These are phyloP conservation scores for Aureobasidium sp. DNA, from an alignment of 2,329 filamentous ascomycete species.

Conservation along the genomic window DNA sequence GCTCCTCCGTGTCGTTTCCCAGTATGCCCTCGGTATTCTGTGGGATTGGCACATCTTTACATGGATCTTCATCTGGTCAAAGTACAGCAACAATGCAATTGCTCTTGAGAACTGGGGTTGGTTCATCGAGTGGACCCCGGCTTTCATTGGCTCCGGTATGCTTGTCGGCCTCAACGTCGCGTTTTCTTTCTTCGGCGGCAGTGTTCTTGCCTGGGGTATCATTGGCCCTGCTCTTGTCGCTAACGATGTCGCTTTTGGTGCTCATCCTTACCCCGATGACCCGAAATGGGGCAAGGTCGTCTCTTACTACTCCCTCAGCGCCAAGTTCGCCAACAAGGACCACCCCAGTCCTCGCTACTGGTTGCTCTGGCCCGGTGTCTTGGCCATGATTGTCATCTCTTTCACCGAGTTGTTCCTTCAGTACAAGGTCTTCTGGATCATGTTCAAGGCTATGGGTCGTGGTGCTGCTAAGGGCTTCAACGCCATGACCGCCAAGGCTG, in stretches of 20 bases:
- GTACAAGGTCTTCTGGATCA: slow-evolving; percentile 40
- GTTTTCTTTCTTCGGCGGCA: slow-evolving; percentile 51
- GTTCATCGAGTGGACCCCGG: slow-evolving; percentile 53
- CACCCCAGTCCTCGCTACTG: slow-evolving; percentile 45
- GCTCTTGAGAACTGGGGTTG: slow-evolving; percentile 55
- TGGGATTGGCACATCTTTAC: slow-evolving; percentile 37
- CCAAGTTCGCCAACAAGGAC: slow-evolving; percentile 33
- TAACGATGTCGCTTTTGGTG: slow-evolving; percentile 36
- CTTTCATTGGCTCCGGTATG: slow-evolving; percentile 54
- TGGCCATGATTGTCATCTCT: slow-evolving; percentile 45
- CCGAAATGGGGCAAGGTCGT: slow-evolving; percentile 40
- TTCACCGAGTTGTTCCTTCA: slow-evolving; percentile 37
- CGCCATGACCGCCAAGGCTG: slow-evolving; percentile 17
- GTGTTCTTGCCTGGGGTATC: slow-evolving; percentile 49
- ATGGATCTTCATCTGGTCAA: slow-evolving; percentile 42
- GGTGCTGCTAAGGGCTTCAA: slow-evolving; percentile 41
- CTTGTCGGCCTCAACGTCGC: slow-evolving; percentile 52
- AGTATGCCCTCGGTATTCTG: slow-evolving; percentile 55
- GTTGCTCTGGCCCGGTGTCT: slow-evolving; percentile 47
- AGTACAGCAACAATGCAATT: slow-evolving; percentile 44
- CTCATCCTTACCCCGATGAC: slow-evolving; percentile 25
- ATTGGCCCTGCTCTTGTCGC: slow-evolving; percentile 51
- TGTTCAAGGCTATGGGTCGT: slow-evolving; percentile 45
- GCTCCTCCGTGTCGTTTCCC: slow-evolving; percentile 46
- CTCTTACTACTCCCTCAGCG: slow-evolving; percentile 35